A percentile compares a stretch with the other conserved stretches of the same genome.
These are phyloP conservation scores for Penicillium griseofulvum DNA, from an alignment of 2,329 filamentous ascomycete genomes.

Conservation along the genomic window DNA sequence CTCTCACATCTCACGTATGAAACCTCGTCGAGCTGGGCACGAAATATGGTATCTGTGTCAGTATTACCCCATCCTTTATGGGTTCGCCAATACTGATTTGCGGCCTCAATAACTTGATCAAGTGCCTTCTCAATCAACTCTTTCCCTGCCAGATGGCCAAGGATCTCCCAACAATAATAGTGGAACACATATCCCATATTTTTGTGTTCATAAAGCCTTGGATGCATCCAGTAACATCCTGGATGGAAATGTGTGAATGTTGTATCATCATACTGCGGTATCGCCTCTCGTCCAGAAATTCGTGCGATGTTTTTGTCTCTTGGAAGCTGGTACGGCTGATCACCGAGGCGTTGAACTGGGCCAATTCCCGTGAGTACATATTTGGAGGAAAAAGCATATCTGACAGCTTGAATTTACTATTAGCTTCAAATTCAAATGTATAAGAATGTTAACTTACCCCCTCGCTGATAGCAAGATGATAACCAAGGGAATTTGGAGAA, in stretches of 20 bases:
- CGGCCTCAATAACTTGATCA: background rate
- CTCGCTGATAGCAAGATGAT: background rate
- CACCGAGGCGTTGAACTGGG: background rate
- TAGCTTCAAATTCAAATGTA: background rate
- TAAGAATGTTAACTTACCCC: background rate
- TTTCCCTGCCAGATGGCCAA: background rate
- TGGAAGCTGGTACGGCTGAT: background rate
- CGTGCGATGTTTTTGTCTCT: background rate
- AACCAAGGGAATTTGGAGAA: background rate
- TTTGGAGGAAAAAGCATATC: background rate
- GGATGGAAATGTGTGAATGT: background rate
- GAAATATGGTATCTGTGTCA: background rate
- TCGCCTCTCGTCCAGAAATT: background rate
- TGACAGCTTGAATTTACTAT: background rate
- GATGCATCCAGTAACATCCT: background rate
- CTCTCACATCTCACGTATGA: background rate
- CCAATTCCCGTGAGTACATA: background rate
- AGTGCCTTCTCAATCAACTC: background rate
- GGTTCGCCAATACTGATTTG: background rate
- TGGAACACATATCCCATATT: background rate
- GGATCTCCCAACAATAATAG: conserved; percentile 1
- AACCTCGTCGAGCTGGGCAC: background rate
- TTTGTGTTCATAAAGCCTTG: background rate
- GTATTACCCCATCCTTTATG: background rate
- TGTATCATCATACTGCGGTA: background rate